These are phyloP conservation scores for Metschnikowia borealis DNA, from an alignment of 805 yeast species.

Conservation along the genomic window DNA sequence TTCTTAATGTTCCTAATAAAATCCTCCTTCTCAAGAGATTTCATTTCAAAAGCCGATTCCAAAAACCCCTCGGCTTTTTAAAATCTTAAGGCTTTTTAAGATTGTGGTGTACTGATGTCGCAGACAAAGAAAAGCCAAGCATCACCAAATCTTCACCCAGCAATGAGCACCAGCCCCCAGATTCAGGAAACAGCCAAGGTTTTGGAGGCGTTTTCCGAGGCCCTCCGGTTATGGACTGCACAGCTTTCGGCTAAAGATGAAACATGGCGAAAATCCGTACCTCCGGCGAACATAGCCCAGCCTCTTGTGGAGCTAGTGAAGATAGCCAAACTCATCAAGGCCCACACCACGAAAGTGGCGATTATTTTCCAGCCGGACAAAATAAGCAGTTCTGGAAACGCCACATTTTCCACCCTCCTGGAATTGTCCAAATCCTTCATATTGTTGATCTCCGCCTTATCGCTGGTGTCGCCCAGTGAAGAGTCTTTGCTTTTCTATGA, in stretches of 20 bases:
- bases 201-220: constrained; percentile 14
- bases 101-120: constrained; percentile 4
- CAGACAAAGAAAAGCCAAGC: not conserved
- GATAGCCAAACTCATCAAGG: constrained; percentile 55
- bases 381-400: constrained; percentile 31
- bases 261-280: constrained; percentile 8
- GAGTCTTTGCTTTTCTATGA: constrained; percentile 38
- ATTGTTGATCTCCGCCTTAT: constrained; percentile 40
- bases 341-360: constrained; percentile 77
- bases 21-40: too few species aligned
- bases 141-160: not conserved
- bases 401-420: constrained; percentile 48
- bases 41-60: too few species aligned
- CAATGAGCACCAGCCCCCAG: not conserved
- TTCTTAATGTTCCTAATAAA: too few species aligned
- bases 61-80: too few species aligned
- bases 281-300: constrained; percentile 26
- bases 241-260: constrained; percentile 7
- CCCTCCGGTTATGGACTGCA: constrained; percentile 16
- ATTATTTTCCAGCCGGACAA: constrained; percentile 63
- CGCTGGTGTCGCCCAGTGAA: constrained; percentile 25
- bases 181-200: constrained; percentile 5
- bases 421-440: constrained; percentile 44
- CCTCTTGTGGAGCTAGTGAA: constrained; percentile 60
- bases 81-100: too few species aligned